Conservation (phyloP, 345 rosid genomes). For the Streptanthus diversifolius region DNA sequence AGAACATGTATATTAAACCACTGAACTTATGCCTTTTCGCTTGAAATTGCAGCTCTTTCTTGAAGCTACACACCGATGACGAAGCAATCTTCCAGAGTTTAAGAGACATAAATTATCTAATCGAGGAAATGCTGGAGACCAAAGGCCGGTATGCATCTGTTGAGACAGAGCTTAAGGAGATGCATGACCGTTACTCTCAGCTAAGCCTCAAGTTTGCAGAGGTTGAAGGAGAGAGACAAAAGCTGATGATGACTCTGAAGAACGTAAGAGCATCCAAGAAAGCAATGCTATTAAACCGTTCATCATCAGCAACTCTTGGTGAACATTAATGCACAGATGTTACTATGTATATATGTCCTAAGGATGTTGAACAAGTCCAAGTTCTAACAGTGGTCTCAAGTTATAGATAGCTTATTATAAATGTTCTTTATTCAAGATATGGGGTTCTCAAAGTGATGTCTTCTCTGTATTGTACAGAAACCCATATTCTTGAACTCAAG, state of each 20-base stretch:
- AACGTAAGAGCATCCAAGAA: slow-evolving; percentile 70
- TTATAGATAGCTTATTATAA: slow-evolving; percentile 33
- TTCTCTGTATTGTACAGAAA: slow-evolving; percentile 25
- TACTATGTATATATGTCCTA: slow-evolving; percentile 30
- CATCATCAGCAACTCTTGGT: slow-evolving; percentile 50
- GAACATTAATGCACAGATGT: slow-evolving; percentile 42
- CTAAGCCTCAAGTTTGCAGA: slow-evolving; percentile 96
- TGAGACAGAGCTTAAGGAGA: slow-evolving; percentile 82
- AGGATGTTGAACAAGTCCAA: slow-evolving; percentile 17
- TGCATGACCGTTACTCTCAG: slow-evolving; percentile 93
- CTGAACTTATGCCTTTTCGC: slow-evolving; percentile 6
- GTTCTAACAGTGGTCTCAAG: slow-evolving; percentile 5
- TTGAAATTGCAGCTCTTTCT: slow-evolving; percentile 64
- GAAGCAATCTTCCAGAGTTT: slow-evolving; percentile 90
- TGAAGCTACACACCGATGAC: slow-evolving; percentile 73
- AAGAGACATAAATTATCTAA: slow-evolving; percentile 84
- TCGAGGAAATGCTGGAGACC: slow-evolving; percentile 72
- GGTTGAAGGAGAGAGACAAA: slow-evolving; percentile 98
- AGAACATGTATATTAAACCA: neutral
- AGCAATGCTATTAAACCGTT: slow-evolving; percentile 38
- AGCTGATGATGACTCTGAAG: slow-evolving; percentile 94
- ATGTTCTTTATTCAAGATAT: slow-evolving; percentile 12
- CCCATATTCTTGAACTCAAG: slow-evolving; percentile 24
- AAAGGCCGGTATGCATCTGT: slow-evolving; percentile 65
- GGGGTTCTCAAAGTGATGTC: slow-evolving; percentile 10